Conservation (phyloP, 106 monocot species). For the Agapanthus africanus region DNA sequence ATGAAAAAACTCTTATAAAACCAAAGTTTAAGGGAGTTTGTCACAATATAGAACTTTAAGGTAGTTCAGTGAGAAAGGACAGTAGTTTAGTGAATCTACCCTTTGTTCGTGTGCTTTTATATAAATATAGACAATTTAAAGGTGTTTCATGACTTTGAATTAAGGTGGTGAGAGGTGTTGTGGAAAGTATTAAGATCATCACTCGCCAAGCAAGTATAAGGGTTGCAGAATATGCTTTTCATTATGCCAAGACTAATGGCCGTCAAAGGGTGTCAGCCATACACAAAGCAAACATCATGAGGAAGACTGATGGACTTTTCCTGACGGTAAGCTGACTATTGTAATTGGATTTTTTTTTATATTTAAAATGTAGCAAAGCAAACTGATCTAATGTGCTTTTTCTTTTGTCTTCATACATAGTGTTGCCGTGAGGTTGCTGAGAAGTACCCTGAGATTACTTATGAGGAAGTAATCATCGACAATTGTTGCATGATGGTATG, state of each 20-base stretch:
- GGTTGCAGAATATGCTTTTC: conserved; percentile 93
- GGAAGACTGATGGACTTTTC: conserved; percentile 88
- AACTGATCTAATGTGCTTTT: no score
- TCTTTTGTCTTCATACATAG: conserved; percentile 41
- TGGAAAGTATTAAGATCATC: conserved; percentile 91
- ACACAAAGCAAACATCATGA: conserved; percentile 98
- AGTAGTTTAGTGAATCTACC: no score
- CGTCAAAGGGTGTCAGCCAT: conserved; percentile 85
- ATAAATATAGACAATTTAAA: no score
- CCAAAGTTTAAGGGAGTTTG: no score
- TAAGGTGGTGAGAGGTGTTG: conserved; percentile 93
- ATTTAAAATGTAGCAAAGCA: no score
- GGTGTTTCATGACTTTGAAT: conserved; percentile 3
- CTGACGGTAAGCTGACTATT: conserved; percentile 60
- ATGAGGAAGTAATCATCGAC: conserved; percentile 96
- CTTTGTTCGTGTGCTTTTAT: no score
- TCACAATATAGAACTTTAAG: no score
- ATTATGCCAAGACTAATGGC: conserved; percentile 79
- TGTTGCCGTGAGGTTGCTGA: conserved; percentile 96
- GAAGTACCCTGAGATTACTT: conserved; percentile 88
- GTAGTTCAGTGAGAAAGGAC: no score
- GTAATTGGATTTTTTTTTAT: no score
- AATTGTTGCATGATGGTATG: conserved; percentile 97
- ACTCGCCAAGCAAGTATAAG: conserved; percentile 87
- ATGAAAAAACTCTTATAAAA: no score